Conservation (phyloP, 2,329 filamentous ascomycete genomes). For the Coleophoma crateriformis region DNA sequence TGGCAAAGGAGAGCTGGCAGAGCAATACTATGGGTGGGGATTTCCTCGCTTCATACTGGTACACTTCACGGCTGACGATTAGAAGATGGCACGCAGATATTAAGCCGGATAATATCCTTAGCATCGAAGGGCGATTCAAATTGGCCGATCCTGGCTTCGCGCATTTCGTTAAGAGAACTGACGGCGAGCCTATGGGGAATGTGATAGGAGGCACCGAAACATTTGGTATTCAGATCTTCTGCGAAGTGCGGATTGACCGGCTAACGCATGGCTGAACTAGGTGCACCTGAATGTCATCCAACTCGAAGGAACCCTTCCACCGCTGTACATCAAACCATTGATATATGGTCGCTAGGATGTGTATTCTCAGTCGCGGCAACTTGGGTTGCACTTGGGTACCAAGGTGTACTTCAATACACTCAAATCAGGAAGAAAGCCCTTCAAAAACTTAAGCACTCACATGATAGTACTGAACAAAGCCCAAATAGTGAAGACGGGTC, state of each 20-base stretch:
- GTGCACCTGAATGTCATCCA: slow-evolving; percentile 8
- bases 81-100: slow-evolving; percentile 32
- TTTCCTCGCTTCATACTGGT: not conserved
- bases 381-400: slow-evolving; percentile 28
- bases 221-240: slow-evolving; percentile 23
- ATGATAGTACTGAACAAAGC: no score
- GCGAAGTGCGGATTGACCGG: not conserved
- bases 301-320: not conserved
- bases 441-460: no score
- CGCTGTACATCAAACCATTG: slow-evolving; percentile 28
- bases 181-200: not conserved
- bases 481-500: no score
- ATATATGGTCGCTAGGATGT: slow-evolving; percentile 35
- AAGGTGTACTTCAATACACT: slow-evolving; percentile 26
- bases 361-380: slow-evolving; percentile 33
- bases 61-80: not conserved
- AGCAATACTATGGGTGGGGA: slow-evolving; percentile 16
- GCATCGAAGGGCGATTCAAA: slow-evolving; percentile 27
- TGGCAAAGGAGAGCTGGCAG: not conserved
- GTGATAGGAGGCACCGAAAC: slow-evolving; percentile 27
- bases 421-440: no score
- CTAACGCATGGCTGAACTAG: not conserved
- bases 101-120: slow-evolving; percentile 29
- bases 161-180: slow-evolving; percentile 14
- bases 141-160: slow-evolving; percentile 32